Conservation (phyloP, 2,329 filamentous ascomycete genomes). For the Monosporascus cannonballus region DNA sequence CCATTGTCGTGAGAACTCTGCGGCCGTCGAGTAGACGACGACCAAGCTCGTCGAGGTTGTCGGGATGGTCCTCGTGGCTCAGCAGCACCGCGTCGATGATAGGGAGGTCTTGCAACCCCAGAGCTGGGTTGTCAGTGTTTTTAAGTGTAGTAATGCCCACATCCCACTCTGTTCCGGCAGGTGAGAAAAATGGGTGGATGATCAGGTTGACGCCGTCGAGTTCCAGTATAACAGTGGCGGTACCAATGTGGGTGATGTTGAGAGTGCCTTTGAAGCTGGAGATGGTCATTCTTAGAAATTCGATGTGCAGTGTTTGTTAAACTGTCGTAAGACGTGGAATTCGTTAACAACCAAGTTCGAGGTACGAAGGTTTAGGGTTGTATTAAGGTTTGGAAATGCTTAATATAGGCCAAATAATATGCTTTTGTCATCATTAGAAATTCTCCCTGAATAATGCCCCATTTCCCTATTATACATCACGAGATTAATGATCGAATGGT, state of each 20-base stretch:
- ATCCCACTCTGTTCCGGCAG: slow-evolving; percentile 29
- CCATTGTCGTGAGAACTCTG: slow-evolving; percentile 37
- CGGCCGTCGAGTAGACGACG: slow-evolving; percentile 39
- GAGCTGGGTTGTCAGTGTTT: slow-evolving; percentile 26
- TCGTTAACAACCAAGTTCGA: too few relatives aligned
- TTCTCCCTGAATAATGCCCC: too few relatives aligned
- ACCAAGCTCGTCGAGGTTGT: slow-evolving; percentile 42
- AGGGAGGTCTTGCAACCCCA: slow-evolving; percentile 32
- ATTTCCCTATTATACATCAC: too few relatives aligned
- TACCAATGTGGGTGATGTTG: slow-evolving; percentile 39
- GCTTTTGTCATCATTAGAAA: too few relatives aligned
- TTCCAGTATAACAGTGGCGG: slow-evolving; percentile 41
- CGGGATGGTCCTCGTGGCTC: slow-evolving; percentile 44
- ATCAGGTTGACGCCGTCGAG: slow-evolving; percentile 35
- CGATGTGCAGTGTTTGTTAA: too few relatives aligned
- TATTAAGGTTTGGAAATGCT: too few relatives aligned
- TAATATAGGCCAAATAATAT: too few relatives aligned
- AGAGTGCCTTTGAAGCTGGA: slow-evolving; percentile 15
- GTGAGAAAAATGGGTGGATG: slow-evolving; percentile 41
- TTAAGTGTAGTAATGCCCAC: slow-evolving; percentile 21
- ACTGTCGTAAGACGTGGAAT: too few relatives aligned
- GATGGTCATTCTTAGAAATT: slow-evolving; percentile 1
- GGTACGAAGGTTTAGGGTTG: too few relatives aligned
- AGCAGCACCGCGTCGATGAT: slow-evolving; percentile 42
- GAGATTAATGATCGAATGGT: too few relatives aligned